phyloP scores from a whole-genome alignment of 306 rosid species.

The Acacia crassicarpa region DNA sequence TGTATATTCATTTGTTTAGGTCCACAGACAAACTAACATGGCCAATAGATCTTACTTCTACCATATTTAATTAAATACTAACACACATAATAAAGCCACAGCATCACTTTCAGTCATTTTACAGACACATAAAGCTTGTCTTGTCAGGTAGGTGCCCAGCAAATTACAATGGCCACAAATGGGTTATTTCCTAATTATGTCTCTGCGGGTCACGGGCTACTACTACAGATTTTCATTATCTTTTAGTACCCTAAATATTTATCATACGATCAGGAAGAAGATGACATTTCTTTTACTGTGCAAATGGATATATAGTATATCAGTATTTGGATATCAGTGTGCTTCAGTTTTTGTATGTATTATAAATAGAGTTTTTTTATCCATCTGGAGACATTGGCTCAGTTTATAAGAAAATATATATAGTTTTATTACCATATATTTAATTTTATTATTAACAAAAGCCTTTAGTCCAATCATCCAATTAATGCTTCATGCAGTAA shows the following conservation, averaged over 20 bases:
- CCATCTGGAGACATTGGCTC: not conserved
- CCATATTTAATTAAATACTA: too few relatives aligned
- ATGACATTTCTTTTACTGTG: not conserved
- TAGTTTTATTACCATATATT: not conserved
- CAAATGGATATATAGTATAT: not conserved
- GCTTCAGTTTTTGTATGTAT: not conserved
- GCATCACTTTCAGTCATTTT: slow-evolving; percentile 28
- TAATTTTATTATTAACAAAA: not conserved
- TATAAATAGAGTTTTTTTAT: not conserved
- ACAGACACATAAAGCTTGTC: slow-evolving; percentile 3
- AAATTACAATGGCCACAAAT: slow-evolving; percentile 41
- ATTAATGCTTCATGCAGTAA: not conserved
- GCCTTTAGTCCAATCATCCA: not conserved
- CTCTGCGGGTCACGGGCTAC: slow-evolving; percentile 14
- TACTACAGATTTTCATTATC: not conserved
- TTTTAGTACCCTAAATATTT: not conserved
- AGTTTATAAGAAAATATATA: not conserved
- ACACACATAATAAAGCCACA: slow-evolving; percentile 12
- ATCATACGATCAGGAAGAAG: not conserved
- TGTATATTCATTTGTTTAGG: not conserved
- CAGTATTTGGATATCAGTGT: not conserved
- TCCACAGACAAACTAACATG: slow-evolving; percentile 26
- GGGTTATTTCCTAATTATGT: slow-evolving; percentile 19
- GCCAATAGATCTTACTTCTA: too few relatives aligned
- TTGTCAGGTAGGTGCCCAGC: slow-evolving; percentile 52